Evolutionary conservation across 257 asterid genomes (phyloP), one percentile per base, ranked within the genome.

Genomic region (Apocynum venetum): DNA sequence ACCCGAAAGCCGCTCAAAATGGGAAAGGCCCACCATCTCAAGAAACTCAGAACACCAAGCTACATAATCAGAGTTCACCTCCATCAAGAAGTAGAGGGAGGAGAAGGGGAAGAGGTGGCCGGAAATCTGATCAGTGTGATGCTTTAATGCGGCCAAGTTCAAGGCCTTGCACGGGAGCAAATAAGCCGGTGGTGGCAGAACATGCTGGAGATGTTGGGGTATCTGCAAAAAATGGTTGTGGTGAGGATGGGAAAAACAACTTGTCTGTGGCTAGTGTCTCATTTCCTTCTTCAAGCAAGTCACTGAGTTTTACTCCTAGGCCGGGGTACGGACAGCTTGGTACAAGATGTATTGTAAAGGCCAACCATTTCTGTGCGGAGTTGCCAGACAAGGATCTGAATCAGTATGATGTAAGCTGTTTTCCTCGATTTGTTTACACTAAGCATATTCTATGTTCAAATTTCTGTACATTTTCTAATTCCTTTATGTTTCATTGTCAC

Each of bases 301-400:
- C 94, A 61, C 71, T 90, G 89, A 86, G 85, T 75, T 96, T 93
- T 80, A 89, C 98, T 1, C 80, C 89, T 46, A 83, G 99, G 84
- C 99, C 99, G 7, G 98, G 98, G 3, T 96, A 81, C 77, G 99
- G 99, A 73, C 94, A 89, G 79, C 88, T 91, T 7, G 99, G 99
- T 83, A 89, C 97, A 72, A 96, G 84, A 80, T 96, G 99, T 78
- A 87, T 93, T 73, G 99, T 96, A 49, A 96, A 96, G 89, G 99
- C 99, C 72, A 96, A 96, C 88, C 97, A 96, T 90, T 96, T 96
- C 90, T 84, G 90, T 77, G 95, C 97, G 48, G 97, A 93, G 81
- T 83, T 96, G 78, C 98, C 99, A 44, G 85, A 93, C 86, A 96
- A 96, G 90, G 99, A 96, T 82, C 86, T 96, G 82, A 92, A 87